These are phyloP conservation scores for Dioscorea dumetorum DNA, from an alignment of 106 monocot genomes.

Conservation along the genomic window DNA sequence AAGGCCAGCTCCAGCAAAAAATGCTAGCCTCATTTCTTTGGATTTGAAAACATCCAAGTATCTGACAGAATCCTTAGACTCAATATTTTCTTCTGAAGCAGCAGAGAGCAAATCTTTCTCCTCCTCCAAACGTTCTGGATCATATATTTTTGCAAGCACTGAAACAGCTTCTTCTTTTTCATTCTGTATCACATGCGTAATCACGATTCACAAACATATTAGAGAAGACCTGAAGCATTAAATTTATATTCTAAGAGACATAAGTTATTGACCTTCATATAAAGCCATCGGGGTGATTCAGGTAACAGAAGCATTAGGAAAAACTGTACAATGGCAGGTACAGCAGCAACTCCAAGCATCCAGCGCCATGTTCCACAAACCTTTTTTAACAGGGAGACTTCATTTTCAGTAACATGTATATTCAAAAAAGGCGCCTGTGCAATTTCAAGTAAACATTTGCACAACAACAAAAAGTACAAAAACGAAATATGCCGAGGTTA, in stretches of 20 bases:
- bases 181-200: slow-evolving; percentile 22
- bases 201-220: too few relatives aligned
- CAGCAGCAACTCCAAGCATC: slow-evolving; percentile 75
- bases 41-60: slow-evolving; percentile 60
- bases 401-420: too few relatives aligned
- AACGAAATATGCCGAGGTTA: too few relatives aligned
- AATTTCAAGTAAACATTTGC: too few relatives aligned
- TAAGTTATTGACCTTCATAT: slow-evolving; percentile 26
- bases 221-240: background rate
- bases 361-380: slow-evolving; percentile 78
- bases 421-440: too few relatives aligned
- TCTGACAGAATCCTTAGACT: slow-evolving; percentile 15
- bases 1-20: slow-evolving; percentile 73
- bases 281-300: slow-evolving; percentile 83
- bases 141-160: slow-evolving; percentile 68
- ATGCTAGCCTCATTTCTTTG: slow-evolving; percentile 69
- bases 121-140: slow-evolving; percentile 49
- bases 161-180: slow-evolving; percentile 52
- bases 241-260: background rate
- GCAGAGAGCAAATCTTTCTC: slow-evolving; percentile 52
- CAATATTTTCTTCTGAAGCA: slow-evolving; percentile 34
- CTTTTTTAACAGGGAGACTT: slow-evolving; percentile 9
- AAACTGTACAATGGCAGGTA: slow-evolving; percentile 72
- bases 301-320: slow-evolving; percentile 63
- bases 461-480: too few relatives aligned